These are phyloP conservation scores for Globisporangium spinosum DNA, from an alignment of 352 stramenopile species.

Conservation along the genomic window DNA sequence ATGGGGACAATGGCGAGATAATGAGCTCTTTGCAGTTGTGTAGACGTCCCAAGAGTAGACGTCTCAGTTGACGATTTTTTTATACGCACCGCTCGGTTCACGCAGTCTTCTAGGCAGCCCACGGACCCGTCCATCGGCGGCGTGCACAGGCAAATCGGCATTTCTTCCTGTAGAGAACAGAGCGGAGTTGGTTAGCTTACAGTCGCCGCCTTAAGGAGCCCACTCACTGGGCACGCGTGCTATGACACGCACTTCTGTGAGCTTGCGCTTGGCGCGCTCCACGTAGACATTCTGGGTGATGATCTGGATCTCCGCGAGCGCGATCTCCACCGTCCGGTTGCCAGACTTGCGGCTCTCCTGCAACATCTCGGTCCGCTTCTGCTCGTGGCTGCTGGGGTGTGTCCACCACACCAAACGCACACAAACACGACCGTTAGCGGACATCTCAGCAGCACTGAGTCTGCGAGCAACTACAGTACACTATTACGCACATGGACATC, in stretches of 20 bases:
- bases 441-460: background rate
- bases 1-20: background rate
- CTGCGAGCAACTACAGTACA: background rate
- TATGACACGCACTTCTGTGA: conserved; percentile 34
- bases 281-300: conserved; percentile 74
- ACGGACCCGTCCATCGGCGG: conserved; percentile 31
- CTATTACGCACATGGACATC: conserved; percentile 8
- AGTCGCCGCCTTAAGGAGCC: background rate
- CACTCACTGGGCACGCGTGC: background rate
- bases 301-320: conserved; percentile 67
- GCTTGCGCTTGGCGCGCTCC: conserved; percentile 51
- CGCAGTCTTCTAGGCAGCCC: conserved; percentile 69
- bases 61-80: background rate
- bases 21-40: background rate
- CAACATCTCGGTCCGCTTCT: conserved; percentile 31
- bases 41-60: background rate
- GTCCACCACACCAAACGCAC: background rate
- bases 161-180: conserved; percentile 52
- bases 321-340: conserved; percentile 62
- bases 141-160: conserved; percentile 56
- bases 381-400: conserved; percentile 23
- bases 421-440: background rate
- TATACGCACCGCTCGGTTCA: conserved; percentile 59
- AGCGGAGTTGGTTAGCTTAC: background rate
- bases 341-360: conserved; percentile 57